Percentiles rank a stretch among this genome's conserved stretches.
Conservation (phyloP, 495 filamentous ascomycete genomes). For the Penicillium lagena region DNA sequence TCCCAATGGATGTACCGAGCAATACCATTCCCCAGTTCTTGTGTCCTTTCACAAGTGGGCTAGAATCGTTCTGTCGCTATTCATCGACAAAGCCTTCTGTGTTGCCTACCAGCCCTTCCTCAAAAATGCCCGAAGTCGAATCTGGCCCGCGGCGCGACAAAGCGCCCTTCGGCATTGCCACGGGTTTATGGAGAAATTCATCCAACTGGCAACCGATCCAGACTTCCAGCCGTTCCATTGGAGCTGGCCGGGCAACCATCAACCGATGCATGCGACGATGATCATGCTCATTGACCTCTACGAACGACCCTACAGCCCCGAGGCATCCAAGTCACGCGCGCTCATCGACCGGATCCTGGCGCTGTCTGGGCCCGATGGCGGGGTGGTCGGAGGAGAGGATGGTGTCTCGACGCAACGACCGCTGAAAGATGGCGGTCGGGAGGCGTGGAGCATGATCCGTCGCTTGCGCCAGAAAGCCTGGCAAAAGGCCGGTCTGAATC, state of each 20-base stretch:
- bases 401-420: constrained; percentile 41
- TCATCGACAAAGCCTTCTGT: constrained; percentile 46
- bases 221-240: constrained; percentile 53
- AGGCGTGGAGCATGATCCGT: constrained; percentile 51
- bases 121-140: constrained; percentile 48
- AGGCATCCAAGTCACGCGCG: constrained; percentile 40
- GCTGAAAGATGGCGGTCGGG: constrained; percentile 45
- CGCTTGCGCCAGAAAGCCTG: constrained; percentile 45
- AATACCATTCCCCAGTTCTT: constrained; percentile 39
- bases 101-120: constrained; percentile 51
- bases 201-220: constrained; percentile 43
- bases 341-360: constrained; percentile 49
- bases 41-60: constrained; percentile 44
- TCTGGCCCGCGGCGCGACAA: constrained; percentile 47
- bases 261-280: constrained; percentile 53
- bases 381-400: constrained; percentile 45
- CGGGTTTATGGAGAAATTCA: constrained; percentile 50
- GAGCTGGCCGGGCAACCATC: constrained; percentile 52
- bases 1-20: constrained; percentile 30
- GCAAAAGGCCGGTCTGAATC: constrained; percentile 43
- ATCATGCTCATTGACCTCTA: constrained; percentile 53
- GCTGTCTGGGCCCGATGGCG: constrained; percentile 45
- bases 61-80: constrained; percentile 35
- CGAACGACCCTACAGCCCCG: constrained; percentile 41
- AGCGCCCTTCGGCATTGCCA: constrained; percentile 49